Percentiles rank a stretch among this genome's conserved stretches.
Conservation (phyloP, 345 rosid genomes). For the Clarkia xantiana region DNA sequence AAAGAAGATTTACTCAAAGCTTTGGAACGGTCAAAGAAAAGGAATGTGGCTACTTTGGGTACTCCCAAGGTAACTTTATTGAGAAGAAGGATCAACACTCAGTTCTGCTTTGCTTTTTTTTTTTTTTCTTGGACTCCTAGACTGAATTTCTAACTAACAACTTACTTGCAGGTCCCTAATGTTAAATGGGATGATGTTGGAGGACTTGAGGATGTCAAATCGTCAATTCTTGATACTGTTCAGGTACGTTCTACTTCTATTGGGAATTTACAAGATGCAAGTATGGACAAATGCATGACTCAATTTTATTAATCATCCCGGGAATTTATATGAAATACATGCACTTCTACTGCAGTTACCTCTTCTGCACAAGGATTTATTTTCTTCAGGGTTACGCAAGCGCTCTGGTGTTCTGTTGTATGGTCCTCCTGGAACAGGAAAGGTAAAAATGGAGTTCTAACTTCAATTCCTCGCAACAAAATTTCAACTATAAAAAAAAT, state of each 20-base stretch:
- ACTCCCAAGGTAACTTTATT: slow-evolving; percentile 68
- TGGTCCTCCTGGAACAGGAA: slow-evolving; percentile 99
- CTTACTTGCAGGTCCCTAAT: slow-evolving; percentile 50
- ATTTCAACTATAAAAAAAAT: too few relatives aligned
- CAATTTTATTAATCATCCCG: not conserved
- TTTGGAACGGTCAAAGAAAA: slow-evolving; percentile 76
- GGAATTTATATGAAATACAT: slow-evolving; percentile 2
- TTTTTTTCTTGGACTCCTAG: not conserved
- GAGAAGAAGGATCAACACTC: too few relatives aligned
- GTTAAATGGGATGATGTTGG: slow-evolving; percentile 99
- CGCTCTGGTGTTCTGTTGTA: slow-evolving; percentile 95
- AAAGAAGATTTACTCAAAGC: slow-evolving; percentile 56
- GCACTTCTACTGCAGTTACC: slow-evolving; percentile 39
- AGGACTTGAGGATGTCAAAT: slow-evolving; percentile 93
- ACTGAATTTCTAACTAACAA: not conserved
- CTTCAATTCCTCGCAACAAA: slow-evolving; percentile 6
- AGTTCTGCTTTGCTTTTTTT: not conserved
- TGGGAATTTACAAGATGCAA: not conserved
- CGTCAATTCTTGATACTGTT: slow-evolving; percentile 87
- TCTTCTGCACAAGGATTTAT: slow-evolving; percentile 82
- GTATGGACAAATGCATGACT: too few relatives aligned
- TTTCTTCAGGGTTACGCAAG: slow-evolving; percentile 89
- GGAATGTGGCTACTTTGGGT: slow-evolving; percentile 88
- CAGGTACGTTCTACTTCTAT: slow-evolving; percentile 31
- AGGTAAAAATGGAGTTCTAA: slow-evolving; percentile 28